These are phyloP conservation scores for Aureobasidium sp. DNA, from an alignment of 2,329 filamentous ascomycete species.

Conservation along the genomic window DNA sequence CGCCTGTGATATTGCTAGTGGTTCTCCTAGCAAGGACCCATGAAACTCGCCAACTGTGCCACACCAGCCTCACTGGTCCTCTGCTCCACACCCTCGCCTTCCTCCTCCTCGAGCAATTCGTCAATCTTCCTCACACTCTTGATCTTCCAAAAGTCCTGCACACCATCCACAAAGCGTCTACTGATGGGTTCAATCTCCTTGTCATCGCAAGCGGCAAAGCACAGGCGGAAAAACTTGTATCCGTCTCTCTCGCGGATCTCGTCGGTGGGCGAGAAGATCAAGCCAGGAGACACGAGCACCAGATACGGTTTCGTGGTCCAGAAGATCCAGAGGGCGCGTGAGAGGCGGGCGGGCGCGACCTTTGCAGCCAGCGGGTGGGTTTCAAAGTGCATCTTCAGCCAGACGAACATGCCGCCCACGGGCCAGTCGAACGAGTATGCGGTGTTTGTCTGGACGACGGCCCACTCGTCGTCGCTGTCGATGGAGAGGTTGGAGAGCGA, in stretches of 20 bases:
- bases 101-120: conserved; percentile 44
- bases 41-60: conserved; percentile 6
- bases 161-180: conserved; percentile 56
- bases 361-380: conserved; percentile 58
- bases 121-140: conserved; percentile 59
- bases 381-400: conserved; percentile 65
- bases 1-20: neutral
- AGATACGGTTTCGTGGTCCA: conserved; percentile 60
- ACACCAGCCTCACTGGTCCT: neutral
- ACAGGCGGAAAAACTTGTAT: conserved; percentile 68
- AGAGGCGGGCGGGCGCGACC: conserved; percentile 46
- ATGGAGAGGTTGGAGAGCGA: conserved; percentile 27
- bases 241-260: conserved; percentile 49
- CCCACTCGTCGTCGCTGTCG: conserved; percentile 51
- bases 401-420: conserved; percentile 85
- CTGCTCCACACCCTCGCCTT: conserved; percentile 16
- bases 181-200: conserved; percentile 56
- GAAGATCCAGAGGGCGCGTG: conserved; percentile 60
- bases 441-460: conserved; percentile 62
- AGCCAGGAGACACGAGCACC: conserved; percentile 62
- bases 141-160: conserved; percentile 68
- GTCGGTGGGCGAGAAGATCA: conserved; percentile 61
- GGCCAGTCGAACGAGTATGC: conserved; percentile 74
- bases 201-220: conserved; percentile 76
- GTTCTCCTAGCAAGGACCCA: conserved; percentile 2